A percentile compares a stretch with the other conserved stretches of the same genome.
phyloP scores from a whole-genome alignment of 1,139 yeast species.

The Yamadazyma atlantica region DNA sequence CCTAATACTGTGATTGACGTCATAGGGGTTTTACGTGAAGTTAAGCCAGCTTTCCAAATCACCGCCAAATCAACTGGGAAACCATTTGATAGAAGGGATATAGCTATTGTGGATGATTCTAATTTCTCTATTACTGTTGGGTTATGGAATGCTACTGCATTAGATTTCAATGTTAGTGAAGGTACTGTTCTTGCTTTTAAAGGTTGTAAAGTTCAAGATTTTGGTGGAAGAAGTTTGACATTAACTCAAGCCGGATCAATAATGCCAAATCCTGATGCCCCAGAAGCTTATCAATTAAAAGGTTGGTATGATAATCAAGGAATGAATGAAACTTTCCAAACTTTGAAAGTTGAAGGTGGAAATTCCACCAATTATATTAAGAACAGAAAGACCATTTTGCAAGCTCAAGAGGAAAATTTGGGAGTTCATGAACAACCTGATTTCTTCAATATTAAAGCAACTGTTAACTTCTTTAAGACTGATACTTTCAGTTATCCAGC shows the following conservation, averaged over 20 bases:
- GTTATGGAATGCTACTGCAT: conserved; percentile 87
- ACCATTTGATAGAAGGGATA: conserved; percentile 88
- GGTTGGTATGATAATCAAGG: conserved; percentile 96
- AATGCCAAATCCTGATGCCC: conserved; percentile 79
- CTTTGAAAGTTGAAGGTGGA: conserved; percentile 47
- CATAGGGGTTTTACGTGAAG: conserved; percentile 78
- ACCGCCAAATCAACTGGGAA: conserved; percentile 92
- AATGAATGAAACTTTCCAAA: conserved; percentile 56
- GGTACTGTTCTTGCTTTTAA: conserved; percentile 92
- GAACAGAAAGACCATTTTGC: conserved; percentile 63
- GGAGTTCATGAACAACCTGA: conserved; percentile 80
- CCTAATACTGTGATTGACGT: conserved; percentile 78
- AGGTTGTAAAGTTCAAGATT: conserved; percentile 87
- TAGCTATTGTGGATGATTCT: conserved; percentile 82
- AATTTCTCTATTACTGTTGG: conserved; percentile 77
- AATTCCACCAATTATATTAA: conserved; percentile 30
- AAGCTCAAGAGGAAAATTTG: conserved; percentile 66
- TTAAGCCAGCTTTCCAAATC: conserved; percentile 72
- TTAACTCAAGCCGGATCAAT: conserved; percentile 78
- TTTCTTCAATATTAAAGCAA: conserved; percentile 71
- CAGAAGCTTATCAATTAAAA: conserved; percentile 82
- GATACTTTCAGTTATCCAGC: conserved; percentile 89
- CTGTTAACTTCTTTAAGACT: conserved; percentile 66
- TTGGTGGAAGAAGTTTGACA: conserved; percentile 82
- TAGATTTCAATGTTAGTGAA: conserved; percentile 67